Conservation (phyloP, 768 basidiomycete species). For the Termitomyces sp. region DNA sequence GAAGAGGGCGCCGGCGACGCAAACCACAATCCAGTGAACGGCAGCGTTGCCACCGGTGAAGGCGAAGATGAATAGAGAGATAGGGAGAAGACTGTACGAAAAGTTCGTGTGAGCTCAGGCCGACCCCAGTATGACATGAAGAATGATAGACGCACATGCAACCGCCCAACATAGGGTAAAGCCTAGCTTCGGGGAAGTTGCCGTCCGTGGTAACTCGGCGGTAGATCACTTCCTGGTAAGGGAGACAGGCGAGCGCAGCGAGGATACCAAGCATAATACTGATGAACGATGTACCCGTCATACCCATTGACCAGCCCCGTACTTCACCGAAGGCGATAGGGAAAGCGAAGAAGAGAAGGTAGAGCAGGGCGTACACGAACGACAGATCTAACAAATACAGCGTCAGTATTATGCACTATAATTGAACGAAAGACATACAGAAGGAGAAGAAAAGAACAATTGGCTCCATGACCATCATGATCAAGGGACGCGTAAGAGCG, state of each 20-base stretch:
- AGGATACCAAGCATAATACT: constrained; percentile 37
- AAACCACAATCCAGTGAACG: constrained; percentile 33
- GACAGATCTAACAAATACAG: constrained; percentile 27
- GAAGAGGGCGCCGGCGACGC: constrained; percentile 30
- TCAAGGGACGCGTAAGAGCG: constrained; percentile 5
- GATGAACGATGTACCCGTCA: constrained; percentile 36
- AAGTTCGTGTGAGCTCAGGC: neutral
- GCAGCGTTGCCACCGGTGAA: constrained; percentile 33
- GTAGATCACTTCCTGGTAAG: constrained; percentile 28
- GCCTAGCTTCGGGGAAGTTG: constrained; percentile 31
- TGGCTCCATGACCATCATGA: constrained; percentile 11
- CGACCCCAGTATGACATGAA: neutral
- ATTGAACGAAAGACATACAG: neutral
- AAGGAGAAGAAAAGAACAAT: constrained; percentile 12
- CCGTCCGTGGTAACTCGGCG: constrained; percentile 24
- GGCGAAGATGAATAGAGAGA: constrained; percentile 37
- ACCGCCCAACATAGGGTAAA: constrained; percentile 35
- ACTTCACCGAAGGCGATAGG: constrained; percentile 35
- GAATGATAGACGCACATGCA: constrained; percentile 23
- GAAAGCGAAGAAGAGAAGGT: constrained; percentile 38
- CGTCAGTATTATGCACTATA: neutral
- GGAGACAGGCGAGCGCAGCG: constrained; percentile 31
- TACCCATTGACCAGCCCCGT: constrained; percentile 30
- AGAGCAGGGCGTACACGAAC: constrained; percentile 37
- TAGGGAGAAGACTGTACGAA: constrained; percentile 23